These are phyloP conservation scores for Colletotrichum horii DNA, from an alignment of 2,329 filamentous ascomycete genomes.

Conservation along the genomic window DNA sequence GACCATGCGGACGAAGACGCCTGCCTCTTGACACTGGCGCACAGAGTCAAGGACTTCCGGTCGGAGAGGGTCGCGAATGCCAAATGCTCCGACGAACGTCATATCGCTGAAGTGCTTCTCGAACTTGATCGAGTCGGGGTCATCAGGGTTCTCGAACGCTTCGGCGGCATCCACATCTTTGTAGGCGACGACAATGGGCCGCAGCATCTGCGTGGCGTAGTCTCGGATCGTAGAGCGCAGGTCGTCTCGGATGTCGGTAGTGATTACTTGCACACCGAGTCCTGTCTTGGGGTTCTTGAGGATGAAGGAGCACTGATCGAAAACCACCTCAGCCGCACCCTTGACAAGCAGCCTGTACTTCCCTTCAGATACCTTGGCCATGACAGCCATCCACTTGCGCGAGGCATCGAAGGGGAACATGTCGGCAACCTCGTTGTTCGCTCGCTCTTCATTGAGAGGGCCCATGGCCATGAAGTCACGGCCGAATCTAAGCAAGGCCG, in stretches of 20 bases:
- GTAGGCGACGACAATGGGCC: constrained; percentile 70
- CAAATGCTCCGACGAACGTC: constrained; percentile 56
- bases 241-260: constrained; percentile 34
- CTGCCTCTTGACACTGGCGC: constrained; percentile 45
- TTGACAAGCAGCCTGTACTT: constrained; percentile 59
- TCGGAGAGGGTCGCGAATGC: constrained; percentile 52
- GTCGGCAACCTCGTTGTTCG: constrained; percentile 49
- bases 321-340: constrained; percentile 62
- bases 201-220: constrained; percentile 71
- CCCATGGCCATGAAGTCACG: constrained; percentile 55
- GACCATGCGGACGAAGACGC: constrained; percentile 53
- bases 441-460: constrained; percentile 49
- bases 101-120: constrained; percentile 38
- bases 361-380: constrained; percentile 50
- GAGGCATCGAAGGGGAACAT: constrained; percentile 61
- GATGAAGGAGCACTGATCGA: constrained; percentile 47
- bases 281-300: constrained; percentile 48
- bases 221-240: constrained; percentile 38
- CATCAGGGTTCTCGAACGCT: constrained; percentile 5
- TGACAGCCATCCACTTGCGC: constrained; percentile 61
- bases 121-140: constrained; percentile 17
- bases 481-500: constrained; percentile 55
- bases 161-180: constrained; percentile 61
- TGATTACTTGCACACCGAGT: constrained; percentile 30
- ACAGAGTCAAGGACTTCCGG: constrained; percentile 47